These are phyloP conservation scores for Oryza meridionalis DNA, from an alignment of 176 grass and related monocot genomes.

Conservation along the genomic window DNA sequence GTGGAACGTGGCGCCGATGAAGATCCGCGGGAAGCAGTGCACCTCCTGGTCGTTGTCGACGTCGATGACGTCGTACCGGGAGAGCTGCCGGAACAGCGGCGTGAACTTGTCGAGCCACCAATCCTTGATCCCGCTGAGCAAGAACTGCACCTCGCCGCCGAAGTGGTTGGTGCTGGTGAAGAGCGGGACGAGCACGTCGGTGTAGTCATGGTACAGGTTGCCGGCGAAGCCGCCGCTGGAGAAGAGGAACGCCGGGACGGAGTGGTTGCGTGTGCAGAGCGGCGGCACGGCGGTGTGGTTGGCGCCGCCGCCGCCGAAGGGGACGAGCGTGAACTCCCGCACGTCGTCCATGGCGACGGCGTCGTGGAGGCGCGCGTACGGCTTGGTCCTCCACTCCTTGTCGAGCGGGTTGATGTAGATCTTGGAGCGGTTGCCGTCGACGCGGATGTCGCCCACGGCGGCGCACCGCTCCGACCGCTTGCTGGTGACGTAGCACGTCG, in stretches of 20 bases:
- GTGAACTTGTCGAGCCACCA: conserved; percentile 88
- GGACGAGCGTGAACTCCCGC: conserved; percentile 61
- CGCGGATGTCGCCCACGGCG: conserved; percentile 61
- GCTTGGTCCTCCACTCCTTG: conserved; percentile 67
- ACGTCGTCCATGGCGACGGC: conserved; percentile 69
- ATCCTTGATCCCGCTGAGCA: conserved; percentile 59
- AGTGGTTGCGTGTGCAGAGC: conserved; percentile 64
- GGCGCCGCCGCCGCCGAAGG: conserved; percentile 40
- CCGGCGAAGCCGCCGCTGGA: conserved; percentile 85
- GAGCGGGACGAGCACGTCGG: conserved; percentile 81
- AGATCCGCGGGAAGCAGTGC: conserved; percentile 69
- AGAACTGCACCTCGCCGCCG: conserved; percentile 71
- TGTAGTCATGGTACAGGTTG: conserved; percentile 92
- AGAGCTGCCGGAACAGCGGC: conserved; percentile 67
- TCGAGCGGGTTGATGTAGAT: conserved; percentile 66
- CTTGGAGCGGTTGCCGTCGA: conserved; percentile 60
- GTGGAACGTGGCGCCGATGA: conserved; percentile 75
- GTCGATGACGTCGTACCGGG: conserved; percentile 72
- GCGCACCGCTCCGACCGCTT: conserved; percentile 58
- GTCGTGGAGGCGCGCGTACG: conserved; percentile 80
- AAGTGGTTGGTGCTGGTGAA: conserved; percentile 69
- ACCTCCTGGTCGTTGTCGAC: conserved; percentile 71
- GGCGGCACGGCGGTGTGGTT: conserved; percentile 48
- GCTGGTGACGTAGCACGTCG: conserved; percentile 57
- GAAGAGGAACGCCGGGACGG: conserved; percentile 80